Base-by-base conservation (phyloP, 371 early-diverging fungal genomes). In the Chytridium lagenaria region DNA sequence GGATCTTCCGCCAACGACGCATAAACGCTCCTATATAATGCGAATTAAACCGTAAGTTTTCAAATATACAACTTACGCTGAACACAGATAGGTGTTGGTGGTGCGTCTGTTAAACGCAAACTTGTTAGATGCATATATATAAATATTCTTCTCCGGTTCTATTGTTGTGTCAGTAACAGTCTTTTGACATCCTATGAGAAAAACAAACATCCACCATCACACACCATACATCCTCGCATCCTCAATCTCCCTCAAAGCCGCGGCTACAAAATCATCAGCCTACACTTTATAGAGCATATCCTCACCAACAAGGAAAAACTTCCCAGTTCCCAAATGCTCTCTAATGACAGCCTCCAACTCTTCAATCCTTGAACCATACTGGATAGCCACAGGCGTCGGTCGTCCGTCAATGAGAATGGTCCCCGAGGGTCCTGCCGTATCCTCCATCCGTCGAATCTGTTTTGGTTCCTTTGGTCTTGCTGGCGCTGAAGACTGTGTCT, bases 21-120 rank as follows among this genome's bases (percentile, higher is more conserved):
- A 57, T 81, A 81, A 0, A 80, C 81, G 68, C 70, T 70, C 40
- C 80, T 80, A 57, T 50, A 38, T 28, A 61, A n/a, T 2, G 7
- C 26, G 31, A 64, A 2, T 0, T 26, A 33, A 26, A 22, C 1
- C 16, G 49, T 5, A 33, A 38, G 1, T 1, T 3, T 7, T 2
- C 36, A 30, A 15, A 1, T 22, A 33, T 0, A 26, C 26, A 10
- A 57, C 70, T 69, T 63, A 78, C 81, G 78, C 74, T 1, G 81
- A 78, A 59, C 81, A 81, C 16, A 81, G 70, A 59, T 81, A 81
- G 1, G 81, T 81, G 69, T 81, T 81, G 55, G 81, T 81, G 49
- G 78, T 81, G 0, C 81, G 52, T 1, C 81, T 39, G 69, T 77
- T 81, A 68, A 81, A 81, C 1, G 70, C 59, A 44, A 81, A 81